phyloP scores from a whole-genome alignment of 108 stramenopile species.

The Chaetoceros tenuissimus region DNA sequence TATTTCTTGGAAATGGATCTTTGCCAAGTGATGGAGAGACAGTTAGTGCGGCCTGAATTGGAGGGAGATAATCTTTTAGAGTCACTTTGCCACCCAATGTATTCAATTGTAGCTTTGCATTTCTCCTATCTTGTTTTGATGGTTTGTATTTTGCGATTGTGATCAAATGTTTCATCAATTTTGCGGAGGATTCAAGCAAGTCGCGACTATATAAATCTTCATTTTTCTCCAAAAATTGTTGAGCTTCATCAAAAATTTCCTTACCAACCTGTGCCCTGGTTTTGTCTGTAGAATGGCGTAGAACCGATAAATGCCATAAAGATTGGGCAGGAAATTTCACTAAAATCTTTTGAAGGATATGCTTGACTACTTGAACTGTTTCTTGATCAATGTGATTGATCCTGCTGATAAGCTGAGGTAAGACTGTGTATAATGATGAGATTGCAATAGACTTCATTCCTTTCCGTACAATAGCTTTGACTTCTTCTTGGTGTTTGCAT shows the following conservation, averaged over 20 bases:
- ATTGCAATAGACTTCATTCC: conserved; percentile 45
- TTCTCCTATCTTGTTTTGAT: neutral
- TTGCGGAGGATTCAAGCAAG: conserved; percentile 40
- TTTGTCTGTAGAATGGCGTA: conserved; percentile 45
- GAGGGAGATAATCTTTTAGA: conserved; percentile 76
- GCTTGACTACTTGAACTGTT: conserved; percentile 45
- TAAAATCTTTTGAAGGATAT: conserved; percentile 58
- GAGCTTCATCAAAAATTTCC: conserved; percentile 66
- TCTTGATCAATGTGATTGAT: conserved; percentile 49
- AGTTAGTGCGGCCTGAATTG: conserved; percentile 79
- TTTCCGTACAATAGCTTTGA: conserved; percentile 50
- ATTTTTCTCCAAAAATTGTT: conserved; percentile 35
- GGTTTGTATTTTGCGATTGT: conserved; percentile 38
- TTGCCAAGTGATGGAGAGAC: conserved; percentile 30
- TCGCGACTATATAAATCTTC: conserved; percentile 26
- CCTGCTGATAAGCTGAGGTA: conserved; percentile 76
- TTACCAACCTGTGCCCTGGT: conserved; percentile 50
- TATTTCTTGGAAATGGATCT: conserved; percentile 56
- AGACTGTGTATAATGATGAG: conserved; percentile 69
- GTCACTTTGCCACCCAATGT: conserved; percentile 41
- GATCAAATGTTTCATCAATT: conserved; percentile 54
- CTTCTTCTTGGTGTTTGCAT: conserved; percentile 34
- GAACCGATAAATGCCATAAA: conserved; percentile 85
- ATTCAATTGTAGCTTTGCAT: conserved; percentile 9
- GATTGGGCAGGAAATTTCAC: conserved; percentile 70